These are phyloP conservation scores for Hypoxylon sp. DNA, from an alignment of 2,329 filamentous ascomycete species.

Conservation along the genomic window DNA sequence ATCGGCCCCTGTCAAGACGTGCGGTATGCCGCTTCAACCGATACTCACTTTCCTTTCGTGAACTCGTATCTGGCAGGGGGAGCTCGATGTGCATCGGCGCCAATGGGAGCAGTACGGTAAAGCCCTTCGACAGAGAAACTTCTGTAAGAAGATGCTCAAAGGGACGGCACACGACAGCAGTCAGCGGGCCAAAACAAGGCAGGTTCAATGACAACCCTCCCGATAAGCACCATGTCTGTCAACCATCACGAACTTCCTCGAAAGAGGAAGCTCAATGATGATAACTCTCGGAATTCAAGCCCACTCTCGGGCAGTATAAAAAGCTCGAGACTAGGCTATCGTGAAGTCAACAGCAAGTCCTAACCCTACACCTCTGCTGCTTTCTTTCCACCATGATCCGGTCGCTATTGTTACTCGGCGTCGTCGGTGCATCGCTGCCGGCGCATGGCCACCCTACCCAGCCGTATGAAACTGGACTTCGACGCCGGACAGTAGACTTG, in stretches of 20 bases:
- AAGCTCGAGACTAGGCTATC: conserved; percentile 28
- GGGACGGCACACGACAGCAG: conserved; percentile 38
- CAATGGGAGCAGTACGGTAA: conserved; percentile 28
- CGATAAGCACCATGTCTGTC: conserved; percentile 42
- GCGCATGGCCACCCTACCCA: conserved; percentile 50
- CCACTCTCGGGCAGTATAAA: conserved; percentile 44
- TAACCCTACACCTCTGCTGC: conserved; percentile 33
- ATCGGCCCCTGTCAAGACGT: conserved; percentile 42
- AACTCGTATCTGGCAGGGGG: conserved; percentile 41
- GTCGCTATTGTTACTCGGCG: conserved; percentile 52
- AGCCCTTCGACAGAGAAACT: conserved; percentile 21
- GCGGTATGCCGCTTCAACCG: conserved; percentile 41
- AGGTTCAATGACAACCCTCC: conserved; percentile 22
- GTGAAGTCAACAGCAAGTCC: conserved; percentile 35
- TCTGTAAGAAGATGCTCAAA: conserved; percentile 20
- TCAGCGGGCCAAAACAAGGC: conserved; percentile 34
- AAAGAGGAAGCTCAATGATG: conserved; percentile 50
- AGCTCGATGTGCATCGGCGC: conserved; percentile 29
- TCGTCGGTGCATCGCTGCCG: conserved; percentile 52
- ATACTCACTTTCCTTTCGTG: conserved; percentile 50
- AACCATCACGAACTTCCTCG: conserved; percentile 44
- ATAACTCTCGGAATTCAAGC: background rate
- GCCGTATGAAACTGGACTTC: conserved; percentile 46
- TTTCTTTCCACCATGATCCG: conserved; percentile 47
- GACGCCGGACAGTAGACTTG: conserved; percentile 53